phyloP scores from a whole-genome alignment of 768 basidiomycete genomes.

The Lepiota brunneoincarnata region DNA sequence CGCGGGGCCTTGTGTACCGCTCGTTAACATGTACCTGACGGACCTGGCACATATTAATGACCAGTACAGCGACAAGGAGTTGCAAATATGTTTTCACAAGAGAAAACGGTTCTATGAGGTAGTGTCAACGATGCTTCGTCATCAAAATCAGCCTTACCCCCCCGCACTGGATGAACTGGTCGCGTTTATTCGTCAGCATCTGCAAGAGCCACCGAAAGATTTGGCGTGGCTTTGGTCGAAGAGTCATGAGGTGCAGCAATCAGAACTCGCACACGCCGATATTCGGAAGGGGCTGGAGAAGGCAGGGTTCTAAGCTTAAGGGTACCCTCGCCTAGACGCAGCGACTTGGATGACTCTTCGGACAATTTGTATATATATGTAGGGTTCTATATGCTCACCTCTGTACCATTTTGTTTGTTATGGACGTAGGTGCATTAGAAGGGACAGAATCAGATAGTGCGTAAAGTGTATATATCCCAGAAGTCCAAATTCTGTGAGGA shows the following conservation, averaged over 20 bases:
- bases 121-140: slow-evolving; percentile 51
- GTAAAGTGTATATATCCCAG: slow-evolving; percentile 29
- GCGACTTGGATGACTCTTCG: not conserved
- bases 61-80: slow-evolving; percentile 41
- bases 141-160: slow-evolving; percentile 51
- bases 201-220: slow-evolving; percentile 40
- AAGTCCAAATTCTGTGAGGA: slow-evolving; percentile 31
- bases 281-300: slow-evolving; percentile 66
- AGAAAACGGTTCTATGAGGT: slow-evolving; percentile 57
- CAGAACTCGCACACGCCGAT: slow-evolving; percentile 59
- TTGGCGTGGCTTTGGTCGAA: slow-evolving; percentile 53
- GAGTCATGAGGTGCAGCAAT: slow-evolving; percentile 58
- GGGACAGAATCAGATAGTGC: slow-evolving; percentile 10
- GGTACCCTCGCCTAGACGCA: not conserved
- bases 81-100: slow-evolving; percentile 49
- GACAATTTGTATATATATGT: not conserved
- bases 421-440: slow-evolving; percentile 8
- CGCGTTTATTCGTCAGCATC: slow-evolving; percentile 44
- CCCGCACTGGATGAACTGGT: slow-evolving; percentile 45
- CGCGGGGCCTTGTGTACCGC: slow-evolving; percentile 66
- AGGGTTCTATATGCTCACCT: not conserved
- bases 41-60: slow-evolving; percentile 57
- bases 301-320: slow-evolving; percentile 51
- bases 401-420: not conserved
- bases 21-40: slow-evolving; percentile 60